Evolutionary conservation across 176 grass and related monocot species (phyloP), one percentile per base, ranked within the genome.

Genomic region (Oryza coarctata): DNA sequence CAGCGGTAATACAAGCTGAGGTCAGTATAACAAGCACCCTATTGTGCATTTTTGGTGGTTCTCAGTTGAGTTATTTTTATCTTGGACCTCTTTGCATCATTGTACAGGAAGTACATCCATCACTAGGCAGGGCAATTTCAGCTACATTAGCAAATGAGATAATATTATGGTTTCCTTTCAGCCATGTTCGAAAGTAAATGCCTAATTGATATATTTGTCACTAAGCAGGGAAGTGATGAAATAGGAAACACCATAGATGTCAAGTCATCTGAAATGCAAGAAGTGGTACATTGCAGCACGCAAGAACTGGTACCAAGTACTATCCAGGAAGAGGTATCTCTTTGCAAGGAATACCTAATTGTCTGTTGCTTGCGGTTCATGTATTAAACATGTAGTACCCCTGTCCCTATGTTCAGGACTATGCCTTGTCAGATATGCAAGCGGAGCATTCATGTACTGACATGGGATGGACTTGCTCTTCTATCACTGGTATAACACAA

Each of bases 291-390:
- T 12, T 60, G 25, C 26, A 84, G 17, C 64, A 72, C 31, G 6
- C 52, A 63, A 40, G 35, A 82, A 50, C 1, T 33, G n/a, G 13
- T 79, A 66, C 40, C 73, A 69, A 77, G 44, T 77, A 30, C 18
- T 58, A 72, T 39, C 17, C 55, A 36, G 15, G 68, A 73, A 86
- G 38, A 86, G 83, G 88, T 90, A 64, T 68, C 15, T 25, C 0
- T 75, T 47, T 77, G 30, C 58, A 71, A 81, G 66, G 39, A 15
- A 47, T 41, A 45, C 0, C 0, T 70, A 9, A 20, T 63, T 18
- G n/a, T 65, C 43, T 22, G 6, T 0, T 85, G 20, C 77, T 60
- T 65, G 3, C 1, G 61, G 6, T 50, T 36, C 12, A 10, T 41
- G 32, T 45, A 73, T 60, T 72, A 45, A 85, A 61, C 0, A 47